phyloP scores from a whole-genome alignment of 2,329 filamentous ascomycete genomes.

The Botrytis hyacinthi region DNA sequence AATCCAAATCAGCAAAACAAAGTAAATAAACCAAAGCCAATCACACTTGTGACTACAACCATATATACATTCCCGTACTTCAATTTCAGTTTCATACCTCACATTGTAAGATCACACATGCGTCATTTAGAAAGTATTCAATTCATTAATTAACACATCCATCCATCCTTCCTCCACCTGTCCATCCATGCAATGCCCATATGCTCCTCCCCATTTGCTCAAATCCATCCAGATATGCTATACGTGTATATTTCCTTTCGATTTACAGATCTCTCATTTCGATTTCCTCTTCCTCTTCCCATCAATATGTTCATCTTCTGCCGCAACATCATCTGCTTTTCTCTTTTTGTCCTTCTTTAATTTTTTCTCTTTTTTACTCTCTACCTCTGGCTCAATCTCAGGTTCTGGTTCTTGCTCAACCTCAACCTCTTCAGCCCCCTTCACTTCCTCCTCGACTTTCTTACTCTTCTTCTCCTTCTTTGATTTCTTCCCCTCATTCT shows the following conservation, averaged over 20 bases:
- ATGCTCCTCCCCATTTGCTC: neutral
- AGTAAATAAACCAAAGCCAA: neutral
- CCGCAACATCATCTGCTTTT: conserved; percentile 11
- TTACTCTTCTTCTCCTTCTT: conserved; percentile 25
- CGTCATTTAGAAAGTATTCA: neutral
- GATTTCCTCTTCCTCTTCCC: conserved; percentile 10
- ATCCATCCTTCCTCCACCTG: neutral
- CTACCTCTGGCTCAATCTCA: conserved; percentile 12
- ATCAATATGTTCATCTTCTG: neutral
- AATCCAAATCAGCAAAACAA: neutral
- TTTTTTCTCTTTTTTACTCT: conserved; percentile 13
- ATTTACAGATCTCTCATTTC: neutral
- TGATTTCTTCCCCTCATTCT: conserved; percentile 18
- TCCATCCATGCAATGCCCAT: too few relatives aligned
- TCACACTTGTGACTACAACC: neutral
- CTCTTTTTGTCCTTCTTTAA: conserved; percentile 14
- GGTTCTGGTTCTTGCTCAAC: neutral
- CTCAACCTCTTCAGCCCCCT: neutral
- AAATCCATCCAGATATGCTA: neutral
- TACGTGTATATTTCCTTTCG: neutral
- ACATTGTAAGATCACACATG: neutral
- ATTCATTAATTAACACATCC: neutral
- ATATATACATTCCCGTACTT: neutral
- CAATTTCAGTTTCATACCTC: neutral
- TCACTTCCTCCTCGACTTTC: conserved; percentile 2